Percentiles rank a stretch among this genome's conserved stretches.
phyloP scores from a whole-genome alignment of 352 stramenopile genomes.

The Vaucheria bursata region DNA sequence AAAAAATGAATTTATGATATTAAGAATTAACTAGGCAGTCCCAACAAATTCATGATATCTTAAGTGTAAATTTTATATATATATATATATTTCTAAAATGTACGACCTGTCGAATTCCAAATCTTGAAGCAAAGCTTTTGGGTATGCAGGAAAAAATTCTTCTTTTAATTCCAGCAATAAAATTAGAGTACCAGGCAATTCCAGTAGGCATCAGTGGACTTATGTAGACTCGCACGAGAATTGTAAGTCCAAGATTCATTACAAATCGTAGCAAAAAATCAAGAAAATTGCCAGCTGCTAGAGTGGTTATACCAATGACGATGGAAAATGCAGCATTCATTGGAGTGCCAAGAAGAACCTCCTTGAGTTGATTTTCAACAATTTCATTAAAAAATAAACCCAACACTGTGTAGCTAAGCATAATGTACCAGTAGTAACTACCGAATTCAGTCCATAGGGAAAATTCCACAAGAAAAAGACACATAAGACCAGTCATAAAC shows the following conservation, averaged over 20 bases:
- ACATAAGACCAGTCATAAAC: slow-evolving; percentile 77
- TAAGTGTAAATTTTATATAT: too few species aligned
- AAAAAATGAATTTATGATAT: too few species aligned
- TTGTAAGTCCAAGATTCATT: slow-evolving; percentile 84
- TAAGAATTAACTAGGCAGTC: too few species aligned
- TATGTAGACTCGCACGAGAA: slow-evolving; percentile 78
- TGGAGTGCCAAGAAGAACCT: slow-evolving; percentile 75
- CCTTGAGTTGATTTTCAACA: slow-evolving; percentile 77
- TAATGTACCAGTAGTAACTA: slow-evolving; percentile 89
- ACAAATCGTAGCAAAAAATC: slow-evolving; percentile 90
- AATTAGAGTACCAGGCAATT: too few species aligned
- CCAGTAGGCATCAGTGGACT: too few species aligned
- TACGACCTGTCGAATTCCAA: too few species aligned
- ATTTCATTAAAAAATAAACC: slow-evolving; percentile 70
- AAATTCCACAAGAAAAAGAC: slow-evolving; percentile 86
- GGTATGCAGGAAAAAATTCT: too few species aligned
- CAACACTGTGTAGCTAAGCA: slow-evolving; percentile 80
- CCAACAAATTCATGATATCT: too few species aligned
- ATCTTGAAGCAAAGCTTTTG: too few species aligned
- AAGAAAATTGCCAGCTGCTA: slow-evolving; percentile 87
- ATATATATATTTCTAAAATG: too few species aligned
- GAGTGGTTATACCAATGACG: slow-evolving; percentile 80
- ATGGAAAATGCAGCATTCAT: slow-evolving; percentile 76
- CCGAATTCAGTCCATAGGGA: slow-evolving; percentile 89
- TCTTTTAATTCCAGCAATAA: too few species aligned